These are phyloP conservation scores for Striga hermonthica DNA, from an alignment of 305 asterid genomes.

Conservation along the genomic window DNA sequence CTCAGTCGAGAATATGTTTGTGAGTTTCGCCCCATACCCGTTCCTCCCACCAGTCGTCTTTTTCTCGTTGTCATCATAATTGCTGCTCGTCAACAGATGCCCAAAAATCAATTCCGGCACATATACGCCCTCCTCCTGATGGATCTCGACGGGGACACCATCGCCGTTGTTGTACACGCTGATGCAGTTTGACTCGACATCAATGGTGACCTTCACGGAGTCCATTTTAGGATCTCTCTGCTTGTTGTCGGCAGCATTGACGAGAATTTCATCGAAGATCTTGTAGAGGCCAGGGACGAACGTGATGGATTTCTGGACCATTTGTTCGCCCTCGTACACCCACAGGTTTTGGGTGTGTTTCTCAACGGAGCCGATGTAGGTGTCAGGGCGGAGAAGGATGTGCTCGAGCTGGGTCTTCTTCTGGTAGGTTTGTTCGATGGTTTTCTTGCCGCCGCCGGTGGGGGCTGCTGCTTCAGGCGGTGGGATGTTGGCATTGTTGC, in stretches of 20 bases:
- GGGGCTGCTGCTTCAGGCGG: slow-evolving; percentile 28
- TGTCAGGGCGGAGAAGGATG: slow-evolving; percentile 95
- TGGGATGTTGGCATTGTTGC: slow-evolving; percentile 74
- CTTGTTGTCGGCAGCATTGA: slow-evolving; percentile 89
- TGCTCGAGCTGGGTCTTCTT: slow-evolving; percentile 94
- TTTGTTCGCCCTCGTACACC: slow-evolving; percentile 62
- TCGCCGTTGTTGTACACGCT: slow-evolving; percentile 88
- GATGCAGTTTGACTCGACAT: slow-evolving; percentile 55
- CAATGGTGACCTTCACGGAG: slow-evolving; percentile 69
- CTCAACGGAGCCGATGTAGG: slow-evolving; percentile 88
- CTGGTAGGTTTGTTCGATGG: slow-evolving; percentile 90
- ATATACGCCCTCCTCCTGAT: slow-evolving; percentile 91
- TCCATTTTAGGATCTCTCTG: slow-evolving; percentile 89
- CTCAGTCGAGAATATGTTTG: slow-evolving; percentile 83
- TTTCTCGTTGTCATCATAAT: slow-evolving; percentile 81
- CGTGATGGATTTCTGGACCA: slow-evolving; percentile 57
- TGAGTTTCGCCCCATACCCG: slow-evolving; percentile 92
- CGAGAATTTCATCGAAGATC: slow-evolving; percentile 88
- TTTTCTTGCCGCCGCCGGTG: slow-evolving; percentile 42
- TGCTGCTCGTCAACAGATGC: slow-evolving; percentile 93
- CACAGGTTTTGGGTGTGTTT: slow-evolving; percentile 72
- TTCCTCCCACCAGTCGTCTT: slow-evolving; percentile 95
- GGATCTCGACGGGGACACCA: slow-evolving; percentile 92
- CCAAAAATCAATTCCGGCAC: slow-evolving; percentile 96
- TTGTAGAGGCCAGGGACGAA: slow-evolving; percentile 92